These are phyloP conservation scores for Ajuga chamaepitys DNA, from an alignment of 257 asterid genomes.

Conservation along the genomic window DNA sequence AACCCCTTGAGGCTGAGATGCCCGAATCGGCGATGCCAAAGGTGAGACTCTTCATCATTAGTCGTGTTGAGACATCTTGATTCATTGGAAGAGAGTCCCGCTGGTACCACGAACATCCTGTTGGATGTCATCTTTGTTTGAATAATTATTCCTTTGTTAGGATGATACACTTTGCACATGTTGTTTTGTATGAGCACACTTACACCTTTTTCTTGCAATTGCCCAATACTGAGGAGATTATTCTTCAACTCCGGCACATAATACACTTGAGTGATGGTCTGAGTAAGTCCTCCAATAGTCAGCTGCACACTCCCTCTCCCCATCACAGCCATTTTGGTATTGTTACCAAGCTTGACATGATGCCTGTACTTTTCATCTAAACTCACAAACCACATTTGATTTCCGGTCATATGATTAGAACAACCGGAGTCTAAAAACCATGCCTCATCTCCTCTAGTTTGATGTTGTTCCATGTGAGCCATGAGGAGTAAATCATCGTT, in stretches of 20 bases:
- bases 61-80: not conserved
- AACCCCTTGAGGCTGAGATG: not conserved
- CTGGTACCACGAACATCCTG: not conserved
- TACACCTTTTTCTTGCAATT: constrained; percentile 13
- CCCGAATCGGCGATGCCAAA: constrained; percentile 13
- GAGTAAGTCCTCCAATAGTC: not conserved
- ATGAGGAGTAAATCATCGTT: not conserved
- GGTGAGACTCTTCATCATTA: not conserved
- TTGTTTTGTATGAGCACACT: not conserved
- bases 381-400: not conserved
- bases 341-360: constrained; percentile 12
- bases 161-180: not conserved
- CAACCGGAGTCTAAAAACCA: constrained; percentile 19
- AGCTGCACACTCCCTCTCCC: constrained; percentile 1
- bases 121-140: not conserved
- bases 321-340: not conserved
- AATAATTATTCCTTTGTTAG: not conserved
- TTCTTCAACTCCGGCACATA: constrained; percentile 4
- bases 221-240: constrained; percentile 16
- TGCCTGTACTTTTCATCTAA: constrained; percentile 1
- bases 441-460: not conserved
- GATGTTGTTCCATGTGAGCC: not conserved
- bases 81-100: not conserved
- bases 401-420: constrained; percentile 8
- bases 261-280: not conserved